phyloP scores from a whole-genome alignment of 202 grass and related monocot species.

The Saccharum hybrid region DNA sequence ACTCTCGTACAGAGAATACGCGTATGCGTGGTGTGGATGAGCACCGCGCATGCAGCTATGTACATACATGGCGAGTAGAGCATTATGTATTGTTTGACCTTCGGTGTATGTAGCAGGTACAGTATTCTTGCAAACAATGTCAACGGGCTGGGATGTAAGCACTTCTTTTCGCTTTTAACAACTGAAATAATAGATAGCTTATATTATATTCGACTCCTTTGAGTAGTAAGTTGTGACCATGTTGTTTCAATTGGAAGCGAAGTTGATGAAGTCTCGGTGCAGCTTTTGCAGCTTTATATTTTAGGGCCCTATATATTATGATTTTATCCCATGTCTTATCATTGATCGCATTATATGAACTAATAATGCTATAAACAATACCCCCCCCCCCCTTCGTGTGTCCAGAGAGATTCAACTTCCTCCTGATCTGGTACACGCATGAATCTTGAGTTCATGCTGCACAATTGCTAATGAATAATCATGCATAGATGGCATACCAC shows the following conservation, averaged over 20 bases:
- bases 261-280: too few relatives aligned
- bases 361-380: too few relatives aligned
- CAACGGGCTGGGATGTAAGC: constrained; percentile 10
- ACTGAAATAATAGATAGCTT: background rate
- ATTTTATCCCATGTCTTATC: background rate
- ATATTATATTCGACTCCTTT: background rate
- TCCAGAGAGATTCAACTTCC: background rate
- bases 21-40: background rate
- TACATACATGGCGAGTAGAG: background rate
- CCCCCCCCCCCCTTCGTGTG: background rate
- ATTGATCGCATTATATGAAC: background rate
- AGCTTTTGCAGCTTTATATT: too few relatives aligned
- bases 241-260: background rate
- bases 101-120: background rate
- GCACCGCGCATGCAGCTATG: background rate
- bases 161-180: constrained; percentile 32
- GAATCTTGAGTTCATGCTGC: constrained; percentile 1
- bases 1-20: background rate
- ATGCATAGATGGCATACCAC: constrained; percentile 12
- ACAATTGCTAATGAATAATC: background rate
- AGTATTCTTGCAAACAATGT: constrained; percentile 27
- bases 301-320: too few relatives aligned
- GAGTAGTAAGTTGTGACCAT: background rate
- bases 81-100: constrained; percentile 43
- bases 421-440: background rate